phyloP scores from a whole-genome alignment of 129 eudicot species.

The Oenanthe sinensis region DNA sequence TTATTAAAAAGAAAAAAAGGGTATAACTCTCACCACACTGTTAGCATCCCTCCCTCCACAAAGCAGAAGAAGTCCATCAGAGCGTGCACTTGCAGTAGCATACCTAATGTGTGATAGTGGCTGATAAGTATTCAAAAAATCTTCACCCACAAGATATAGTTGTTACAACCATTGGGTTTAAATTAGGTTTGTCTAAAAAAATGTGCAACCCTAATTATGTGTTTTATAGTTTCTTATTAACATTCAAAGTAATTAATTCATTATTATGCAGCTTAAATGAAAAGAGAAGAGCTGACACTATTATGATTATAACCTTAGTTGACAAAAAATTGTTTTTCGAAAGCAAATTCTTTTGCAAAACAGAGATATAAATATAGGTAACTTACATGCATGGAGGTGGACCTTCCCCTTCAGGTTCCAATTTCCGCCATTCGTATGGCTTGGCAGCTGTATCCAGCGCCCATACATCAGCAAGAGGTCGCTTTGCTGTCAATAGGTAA shows the following conservation, averaged over 20 bases:
- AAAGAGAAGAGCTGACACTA: background rate
- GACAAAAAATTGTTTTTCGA: background rate
- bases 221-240: background rate
- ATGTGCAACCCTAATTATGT: background rate
- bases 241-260: background rate
- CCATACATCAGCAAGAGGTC: conserved; percentile 99
- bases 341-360: background rate
- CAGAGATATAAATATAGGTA: background rate
- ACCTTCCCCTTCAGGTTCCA: conserved; percentile 98
- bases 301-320: background rate
- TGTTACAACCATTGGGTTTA: background rate
- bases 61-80: conserved; percentile 94
- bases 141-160: background rate
- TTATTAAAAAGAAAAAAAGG: background rate
- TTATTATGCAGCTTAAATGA: background rate
- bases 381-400: conserved; percentile 98
- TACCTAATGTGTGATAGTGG: conserved; percentile 40
- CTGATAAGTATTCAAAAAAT: conserved; percentile 12
- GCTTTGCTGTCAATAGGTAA: conserved; percentile 50
- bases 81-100: conserved; percentile 98
- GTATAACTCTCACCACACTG: conserved; percentile 67
- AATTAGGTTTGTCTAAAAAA: background rate
- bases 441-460: conserved; percentile 98
- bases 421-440: conserved; percentile 95
- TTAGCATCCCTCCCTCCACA: conserved; percentile 97